Evolutionary conservation across 2,329 filamentous ascomycete species (phyloP).

Genomic region (Dichotomopilus funicola): DNA sequence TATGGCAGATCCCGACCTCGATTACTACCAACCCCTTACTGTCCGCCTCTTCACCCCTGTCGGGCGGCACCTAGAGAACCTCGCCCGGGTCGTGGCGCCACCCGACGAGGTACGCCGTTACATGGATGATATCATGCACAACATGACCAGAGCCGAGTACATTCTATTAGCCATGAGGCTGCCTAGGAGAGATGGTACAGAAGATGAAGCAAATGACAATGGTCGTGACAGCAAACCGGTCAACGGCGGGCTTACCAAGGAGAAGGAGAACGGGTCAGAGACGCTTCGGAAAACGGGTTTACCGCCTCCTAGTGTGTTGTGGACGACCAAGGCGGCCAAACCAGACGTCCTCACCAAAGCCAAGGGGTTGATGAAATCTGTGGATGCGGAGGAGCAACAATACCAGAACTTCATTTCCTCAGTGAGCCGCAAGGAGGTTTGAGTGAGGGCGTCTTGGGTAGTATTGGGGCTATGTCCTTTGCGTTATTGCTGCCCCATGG

Average conservation of each 20-base stretch:
- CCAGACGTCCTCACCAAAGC: constrained; percentile 17
- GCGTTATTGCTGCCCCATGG: no score
- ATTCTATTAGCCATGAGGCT: constrained; percentile 61
- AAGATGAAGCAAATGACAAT: constrained; percentile 14
- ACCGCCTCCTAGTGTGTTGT: constrained; percentile 28
- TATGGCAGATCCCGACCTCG: constrained; percentile 53
- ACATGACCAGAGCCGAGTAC: constrained; percentile 62
- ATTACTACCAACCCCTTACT: constrained; percentile 72
- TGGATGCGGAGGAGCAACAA: constrained; percentile 36
- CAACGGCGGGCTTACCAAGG: constrained; percentile 14
- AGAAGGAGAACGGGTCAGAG: constrained; percentile 10
- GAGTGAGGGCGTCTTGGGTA: neutral
- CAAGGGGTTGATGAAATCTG: constrained; percentile 20
- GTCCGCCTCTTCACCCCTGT: constrained; percentile 51
- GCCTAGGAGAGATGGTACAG: constrained; percentile 36
- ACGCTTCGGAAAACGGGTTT: constrained; percentile 2
- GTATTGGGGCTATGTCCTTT: neutral
- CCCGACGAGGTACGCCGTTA: constrained; percentile 57
- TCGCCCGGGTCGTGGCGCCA: constrained; percentile 56
- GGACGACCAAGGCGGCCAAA: constrained; percentile 28
- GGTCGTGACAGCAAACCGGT: constrained; percentile 9
- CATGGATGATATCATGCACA: constrained; percentile 65
- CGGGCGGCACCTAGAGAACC: constrained; percentile 52
- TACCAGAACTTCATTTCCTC: constrained; percentile 41
- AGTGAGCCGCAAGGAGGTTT: constrained; percentile 29